A percentile compares a stretch with the other conserved stretches of the same genome.
Evolutionary conservation across 2,329 filamentous ascomycete species (phyloP).

Genomic region (Colletotrichum paranaense): DNA sequence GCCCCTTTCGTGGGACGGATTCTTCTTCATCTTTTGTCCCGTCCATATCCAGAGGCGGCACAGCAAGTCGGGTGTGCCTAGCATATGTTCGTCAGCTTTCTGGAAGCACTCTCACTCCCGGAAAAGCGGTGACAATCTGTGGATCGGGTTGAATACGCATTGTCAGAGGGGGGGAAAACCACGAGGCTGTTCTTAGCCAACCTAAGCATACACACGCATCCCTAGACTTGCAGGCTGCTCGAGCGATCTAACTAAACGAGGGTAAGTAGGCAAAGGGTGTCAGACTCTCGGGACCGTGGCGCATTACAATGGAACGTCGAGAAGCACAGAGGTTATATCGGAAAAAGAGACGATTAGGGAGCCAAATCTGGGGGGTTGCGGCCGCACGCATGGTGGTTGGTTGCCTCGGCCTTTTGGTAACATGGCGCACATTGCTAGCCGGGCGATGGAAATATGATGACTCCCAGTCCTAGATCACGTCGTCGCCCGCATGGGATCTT

Average conservation of each 20-base stretch:
- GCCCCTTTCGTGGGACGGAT: not conserved
- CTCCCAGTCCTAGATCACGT: slow-evolving; percentile 30
- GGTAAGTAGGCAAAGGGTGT: slow-evolving; percentile 13
- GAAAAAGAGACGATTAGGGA: slow-evolving; percentile 12
- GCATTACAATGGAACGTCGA: slow-evolving; percentile 27
- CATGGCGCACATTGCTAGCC: slow-evolving; percentile 23
- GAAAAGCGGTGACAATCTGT: slow-evolving; percentile 23
- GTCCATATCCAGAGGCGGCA: not conserved
- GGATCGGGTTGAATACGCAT: not conserved
- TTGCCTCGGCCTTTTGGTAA: slow-evolving; percentile 26
- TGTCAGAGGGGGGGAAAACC: slow-evolving; percentile 2
- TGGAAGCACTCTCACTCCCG: not conserved
- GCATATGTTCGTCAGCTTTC: not conserved
- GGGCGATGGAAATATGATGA: slow-evolving; percentile 27
- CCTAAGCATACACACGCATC: not conserved
- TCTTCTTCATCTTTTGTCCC: slow-evolving; percentile 2
- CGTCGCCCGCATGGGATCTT: slow-evolving; percentile 28
- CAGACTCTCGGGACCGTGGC: slow-evolving; percentile 31
- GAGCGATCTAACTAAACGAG: slow-evolving; percentile 3
- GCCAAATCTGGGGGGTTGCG: slow-evolving; percentile 12
- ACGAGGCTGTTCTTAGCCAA: not conserved
- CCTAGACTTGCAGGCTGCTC: not conserved
- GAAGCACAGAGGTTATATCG: slow-evolving; percentile 29
- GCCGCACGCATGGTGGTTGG: slow-evolving; percentile 21
- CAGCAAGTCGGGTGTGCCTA: not conserved